Percentiles rank a stretch among this genome's conserved stretches.
These are phyloP conservation scores for Aspergillus carbonarius DNA, from an alignment of 2,329 filamentous ascomycete genomes.

Conservation along the genomic window DNA sequence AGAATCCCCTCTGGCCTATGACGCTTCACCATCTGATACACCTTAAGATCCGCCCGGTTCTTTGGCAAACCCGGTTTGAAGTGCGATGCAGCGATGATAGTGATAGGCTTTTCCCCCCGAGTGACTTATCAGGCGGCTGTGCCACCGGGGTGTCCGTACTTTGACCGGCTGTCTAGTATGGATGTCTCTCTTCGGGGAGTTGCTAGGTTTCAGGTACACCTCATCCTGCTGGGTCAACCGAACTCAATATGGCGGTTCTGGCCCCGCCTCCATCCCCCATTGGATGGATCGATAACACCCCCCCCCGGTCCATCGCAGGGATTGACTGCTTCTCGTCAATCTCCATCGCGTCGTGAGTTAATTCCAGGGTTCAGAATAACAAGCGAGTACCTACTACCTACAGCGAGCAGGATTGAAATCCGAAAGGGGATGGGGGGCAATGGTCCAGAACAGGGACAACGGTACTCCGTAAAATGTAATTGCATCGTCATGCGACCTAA, in stretches of 20 bases:
- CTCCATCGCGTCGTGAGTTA: background rate
- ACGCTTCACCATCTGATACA: constrained; percentile 6
- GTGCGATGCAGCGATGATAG: background rate
- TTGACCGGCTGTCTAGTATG: background rate
- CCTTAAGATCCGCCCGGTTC: background rate
- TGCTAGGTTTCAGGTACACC: constrained; percentile 19
- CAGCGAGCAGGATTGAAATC: background rate
- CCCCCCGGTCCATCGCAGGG: background rate
- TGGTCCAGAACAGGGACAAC: no score
- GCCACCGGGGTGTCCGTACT: background rate
- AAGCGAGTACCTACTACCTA: background rate
- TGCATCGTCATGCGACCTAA: background rate
- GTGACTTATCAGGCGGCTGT: background rate
- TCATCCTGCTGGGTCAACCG: background rate
- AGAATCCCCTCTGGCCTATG: constrained; percentile 2
- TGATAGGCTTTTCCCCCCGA: constrained; percentile 6
- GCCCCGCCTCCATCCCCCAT: constrained; percentile 10
- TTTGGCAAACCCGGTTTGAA: background rate
- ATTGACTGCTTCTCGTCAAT: background rate
- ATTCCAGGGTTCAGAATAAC: background rate
- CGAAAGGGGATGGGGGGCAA: background rate
- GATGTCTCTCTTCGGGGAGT: background rate
- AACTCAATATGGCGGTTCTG: constrained; percentile 11
- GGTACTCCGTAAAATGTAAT: no score
- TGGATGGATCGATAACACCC: background rate